These are phyloP conservation scores for Linnemannia schmuckeri DNA, from an alignment of 192 early-diverging fungal species.

Conservation along the genomic window DNA sequence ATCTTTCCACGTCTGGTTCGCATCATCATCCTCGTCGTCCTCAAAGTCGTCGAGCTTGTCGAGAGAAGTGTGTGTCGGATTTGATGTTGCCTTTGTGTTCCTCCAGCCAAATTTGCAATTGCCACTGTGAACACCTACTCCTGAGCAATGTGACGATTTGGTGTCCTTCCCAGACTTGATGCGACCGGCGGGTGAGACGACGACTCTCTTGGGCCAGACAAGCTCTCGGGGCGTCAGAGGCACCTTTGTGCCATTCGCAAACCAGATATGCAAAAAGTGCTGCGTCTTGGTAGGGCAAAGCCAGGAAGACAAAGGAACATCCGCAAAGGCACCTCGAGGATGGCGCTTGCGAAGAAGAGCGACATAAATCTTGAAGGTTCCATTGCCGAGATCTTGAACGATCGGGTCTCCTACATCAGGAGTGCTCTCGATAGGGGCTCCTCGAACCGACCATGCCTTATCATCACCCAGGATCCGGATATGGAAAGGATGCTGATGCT, in stretches of 20 bases:
- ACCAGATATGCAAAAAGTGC: slow-evolving; percentile 33
- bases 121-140: neutral
- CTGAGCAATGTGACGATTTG: no score
- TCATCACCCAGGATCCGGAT: neutral
- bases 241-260: slow-evolving; percentile 20
- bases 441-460: neutral
- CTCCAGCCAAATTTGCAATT: neutral
- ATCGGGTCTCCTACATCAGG: neutral
- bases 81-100: neutral
- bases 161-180: neutral
- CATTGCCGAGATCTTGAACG: slow-evolving; percentile 21
- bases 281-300: neutral
- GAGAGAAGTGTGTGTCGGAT: neutral
- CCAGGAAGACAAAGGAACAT: neutral
- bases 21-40: slow-evolving; percentile 3
- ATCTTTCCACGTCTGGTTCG: neutral
- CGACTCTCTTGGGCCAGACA: neutral
- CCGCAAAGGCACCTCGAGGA: neutral
- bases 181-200: neutral
- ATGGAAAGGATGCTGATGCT: neutral
- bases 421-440: neutral
- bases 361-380: slow-evolving; percentile 19
- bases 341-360: neutral
- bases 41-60: neutral
- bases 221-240: slow-evolving; percentile 14